Percentiles rank a stretch among this genome's conserved stretches.
Conservation (phyloP, 208 protist genomes). For the Blechomonas ayalai region DNA sequence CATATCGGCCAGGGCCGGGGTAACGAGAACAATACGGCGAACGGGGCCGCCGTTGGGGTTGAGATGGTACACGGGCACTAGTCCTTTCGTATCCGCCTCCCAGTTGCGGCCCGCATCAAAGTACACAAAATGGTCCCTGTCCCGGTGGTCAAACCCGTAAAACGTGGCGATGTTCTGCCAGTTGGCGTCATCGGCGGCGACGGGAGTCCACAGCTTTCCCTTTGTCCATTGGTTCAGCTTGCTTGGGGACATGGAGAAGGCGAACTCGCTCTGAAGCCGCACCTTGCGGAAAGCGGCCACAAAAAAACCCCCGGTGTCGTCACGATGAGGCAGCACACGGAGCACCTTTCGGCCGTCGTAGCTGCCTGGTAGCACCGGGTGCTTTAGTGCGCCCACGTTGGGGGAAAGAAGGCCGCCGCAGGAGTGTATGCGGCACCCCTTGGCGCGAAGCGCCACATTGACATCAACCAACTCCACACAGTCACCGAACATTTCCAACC, state of each 20-base stretch:
- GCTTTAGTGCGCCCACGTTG: conserved; percentile 39
- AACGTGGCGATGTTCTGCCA: conserved; percentile 73
- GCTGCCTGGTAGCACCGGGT: conserved; percentile 20
- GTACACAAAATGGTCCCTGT: conserved; percentile 29
- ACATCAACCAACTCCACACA: conserved; percentile 84
- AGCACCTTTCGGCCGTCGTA: conserved; percentile 76
- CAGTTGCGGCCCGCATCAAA: conserved; percentile 7
- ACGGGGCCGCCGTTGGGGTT: conserved; percentile 68
- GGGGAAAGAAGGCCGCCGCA: conserved; percentile 46
- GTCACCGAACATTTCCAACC: conserved; percentile 67
- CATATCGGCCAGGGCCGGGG: conserved; percentile 47
- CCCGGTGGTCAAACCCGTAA: conserved; percentile 60
- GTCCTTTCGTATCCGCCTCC: conserved; percentile 6
- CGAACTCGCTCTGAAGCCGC: conserved; percentile 26
- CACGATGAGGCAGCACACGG: conserved; percentile 77
- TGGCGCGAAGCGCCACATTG: conserved; percentile 35
- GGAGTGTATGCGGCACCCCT: conserved; percentile 50
- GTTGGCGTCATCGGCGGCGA: conserved; percentile 41
- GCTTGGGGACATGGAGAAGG: conserved; percentile 22
- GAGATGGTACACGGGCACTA: conserved; percentile 80
- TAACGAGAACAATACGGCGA: conserved; percentile 82
- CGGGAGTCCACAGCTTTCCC: conserved; percentile 73
- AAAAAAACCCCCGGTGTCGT: conserved; percentile 90
- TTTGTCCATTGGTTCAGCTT: conserved; percentile 89
- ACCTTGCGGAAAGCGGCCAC: conserved; percentile 82